Conservation (phyloP, 2,329 filamentous ascomycete genomes). For the Cyphellophora europaea region DNA sequence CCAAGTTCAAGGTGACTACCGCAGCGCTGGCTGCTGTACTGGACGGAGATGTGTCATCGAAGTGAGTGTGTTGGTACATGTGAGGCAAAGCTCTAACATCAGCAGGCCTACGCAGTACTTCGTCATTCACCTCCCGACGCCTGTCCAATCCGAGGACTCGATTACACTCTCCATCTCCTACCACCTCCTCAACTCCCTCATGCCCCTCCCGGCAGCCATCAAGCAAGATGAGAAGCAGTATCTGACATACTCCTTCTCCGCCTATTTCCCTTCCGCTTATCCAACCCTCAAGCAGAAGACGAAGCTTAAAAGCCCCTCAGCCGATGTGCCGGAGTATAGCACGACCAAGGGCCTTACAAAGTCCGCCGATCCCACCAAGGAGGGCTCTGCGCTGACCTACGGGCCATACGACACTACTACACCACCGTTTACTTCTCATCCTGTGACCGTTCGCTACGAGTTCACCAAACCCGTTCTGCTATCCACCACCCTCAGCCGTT, state of each 20-base stretch:
- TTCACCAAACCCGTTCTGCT: conserved; percentile 88
- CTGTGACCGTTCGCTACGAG: conserved; percentile 78
- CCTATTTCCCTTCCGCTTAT: conserved; percentile 77
- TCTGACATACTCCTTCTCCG: conserved; percentile 75
- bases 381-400: conserved; percentile 79
- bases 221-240: conserved; percentile 80
- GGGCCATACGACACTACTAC: conserved; percentile 67
- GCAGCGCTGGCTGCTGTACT: conserved; percentile 50
- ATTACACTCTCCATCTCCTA: conserved; percentile 83
- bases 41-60: conserved; percentile 39
- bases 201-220: conserved; percentile 71
- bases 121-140: conserved; percentile 65
- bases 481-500: conserved; percentile 69
- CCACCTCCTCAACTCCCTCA: conserved; percentile 67
- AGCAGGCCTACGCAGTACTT: conserved; percentile 69
- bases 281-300: conserved; percentile 89
- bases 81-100: conserved; percentile 2
- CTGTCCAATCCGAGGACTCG: conserved; percentile 66
- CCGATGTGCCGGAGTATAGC: conserved; percentile 77
- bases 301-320: conserved; percentile 77
- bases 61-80: conserved; percentile 41
- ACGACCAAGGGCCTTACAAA: conserved; percentile 51
- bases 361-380: conserved; percentile 64
- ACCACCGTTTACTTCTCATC: conserved; percentile 64
- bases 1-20: conserved; percentile 59